phyloP scores from a whole-genome alignment of 2,329 filamentous ascomycete genomes.

The Bimuria novae-zelandiae region DNA sequence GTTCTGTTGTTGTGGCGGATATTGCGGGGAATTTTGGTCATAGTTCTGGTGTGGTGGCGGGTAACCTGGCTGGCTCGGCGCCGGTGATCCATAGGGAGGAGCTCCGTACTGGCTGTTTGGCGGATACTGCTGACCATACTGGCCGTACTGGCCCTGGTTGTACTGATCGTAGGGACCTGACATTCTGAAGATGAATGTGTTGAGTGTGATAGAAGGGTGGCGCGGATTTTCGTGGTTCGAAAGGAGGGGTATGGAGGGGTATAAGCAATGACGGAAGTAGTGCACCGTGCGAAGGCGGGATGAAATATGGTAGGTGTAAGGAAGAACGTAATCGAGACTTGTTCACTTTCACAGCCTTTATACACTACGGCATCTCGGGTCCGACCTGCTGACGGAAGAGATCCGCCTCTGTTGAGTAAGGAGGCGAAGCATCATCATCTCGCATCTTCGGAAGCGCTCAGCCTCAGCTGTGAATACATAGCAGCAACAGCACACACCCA shows the following conservation, averaged over 20 bases:
- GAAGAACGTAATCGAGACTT: slow-evolving; percentile 15
- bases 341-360: slow-evolving; percentile 8
- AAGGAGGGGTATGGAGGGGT: slow-evolving; percentile 17
- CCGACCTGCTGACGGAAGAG: slow-evolving; percentile 30
- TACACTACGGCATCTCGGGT: slow-evolving; percentile 22
- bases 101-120: slow-evolving; percentile 32
- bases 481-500: neutral
- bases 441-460: slow-evolving; percentile 30
- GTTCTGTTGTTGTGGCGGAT: slow-evolving; percentile 40
- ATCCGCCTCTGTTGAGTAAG: slow-evolving; percentile 19
- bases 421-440: slow-evolving; percentile 39
- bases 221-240: slow-evolving; percentile 10
- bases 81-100: slow-evolving; percentile 25
- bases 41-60: slow-evolving; percentile 36
- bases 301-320: slow-evolving; percentile 14
- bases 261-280: slow-evolving; percentile 8
- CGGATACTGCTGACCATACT: slow-evolving; percentile 34
- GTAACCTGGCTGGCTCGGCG: slow-evolving; percentile 36
- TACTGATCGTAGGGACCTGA: slow-evolving; percentile 58
- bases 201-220: slow-evolving; percentile 1
- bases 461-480: slow-evolving; percentile 28
- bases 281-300: slow-evolving; percentile 8
- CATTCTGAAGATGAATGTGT: slow-evolving; percentile 45
- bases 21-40: slow-evolving; percentile 38
- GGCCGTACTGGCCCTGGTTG: slow-evolving; percentile 41